Evolutionary conservation across 192 early-diverging fungal genomes (phyloP), one percentile per base, ranked within the genome.

Genomic region (Rhizophagus prolifer): DNA sequence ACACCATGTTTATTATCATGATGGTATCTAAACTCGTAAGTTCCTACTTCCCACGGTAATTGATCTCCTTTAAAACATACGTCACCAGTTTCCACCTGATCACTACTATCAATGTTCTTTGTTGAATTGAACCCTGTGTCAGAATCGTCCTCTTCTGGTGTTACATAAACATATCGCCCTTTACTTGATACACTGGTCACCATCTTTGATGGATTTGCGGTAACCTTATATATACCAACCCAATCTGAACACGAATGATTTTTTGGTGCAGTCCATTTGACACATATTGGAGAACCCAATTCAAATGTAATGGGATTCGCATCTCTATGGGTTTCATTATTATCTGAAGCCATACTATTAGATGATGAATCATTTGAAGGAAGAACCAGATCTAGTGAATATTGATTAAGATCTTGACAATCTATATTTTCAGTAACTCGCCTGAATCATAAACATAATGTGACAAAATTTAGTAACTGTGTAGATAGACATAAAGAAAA

Each of bases 11-110:
- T 90, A 25, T 92, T 92, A 79, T 95, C 92, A 65, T 94, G 92
- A 81, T 99, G 97, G 80, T 95, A 91, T 28, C 97, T 88, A 80
- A 95, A 91, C 83, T 98, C 96, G 79, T 95, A 99, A 0, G 85
- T 90, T 21, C 97, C 97, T 34, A 89, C 80, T 78, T 90, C 85
- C 92, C 96, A 98, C 10, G 95, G 95, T 54, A 97, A 67, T 4
- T 87, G 80, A 9, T 89, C 80, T 50, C 91, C 87, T 58, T 83
- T 74, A 74, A 97, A 97, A 50, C 78, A 61, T 75, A 75, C 6
- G 58, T 65, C 61, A 76, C 80, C 63, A 80, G 13, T 64, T 78
- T 76, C 79, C 72, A 79, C 71, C 23, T 77, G 75, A 13, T 80
- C 79, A 67, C 83, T 82, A 58, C 80, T 82, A 50, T 78, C 75